Evolutionary conservation across 106 monocot genomes (phyloP).

Genomic region (Amphibolis antarctica): DNA sequence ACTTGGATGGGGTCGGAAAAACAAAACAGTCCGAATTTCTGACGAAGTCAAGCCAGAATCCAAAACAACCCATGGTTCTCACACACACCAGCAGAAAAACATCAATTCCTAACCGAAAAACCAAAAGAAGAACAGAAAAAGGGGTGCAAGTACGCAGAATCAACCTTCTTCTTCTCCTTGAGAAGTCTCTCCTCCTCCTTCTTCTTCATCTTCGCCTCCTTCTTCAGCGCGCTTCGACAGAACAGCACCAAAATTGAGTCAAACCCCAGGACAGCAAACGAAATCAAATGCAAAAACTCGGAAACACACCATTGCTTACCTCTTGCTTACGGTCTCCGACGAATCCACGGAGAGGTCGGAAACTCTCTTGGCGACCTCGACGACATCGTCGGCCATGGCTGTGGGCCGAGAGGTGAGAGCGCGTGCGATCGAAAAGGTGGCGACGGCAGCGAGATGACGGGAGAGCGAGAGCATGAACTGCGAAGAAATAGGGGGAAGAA

Average conservation of each 20-base stretch:
- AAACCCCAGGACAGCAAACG: background rate
- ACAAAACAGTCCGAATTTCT: background rate
- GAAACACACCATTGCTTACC: conserved; percentile 8
- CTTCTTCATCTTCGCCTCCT: conserved; percentile 43
- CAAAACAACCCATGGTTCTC: too few species aligned
- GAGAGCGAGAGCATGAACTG: background rate
- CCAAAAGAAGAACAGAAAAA: background rate
- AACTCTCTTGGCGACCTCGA: conserved; percentile 17
- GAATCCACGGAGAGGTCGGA: conserved; percentile 22
- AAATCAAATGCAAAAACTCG: background rate
- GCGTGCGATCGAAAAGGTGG: background rate
- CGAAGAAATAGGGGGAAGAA: background rate
- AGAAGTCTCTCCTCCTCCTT: conserved; percentile 40
- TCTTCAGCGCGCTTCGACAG: conserved; percentile 35
- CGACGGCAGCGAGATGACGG: background rate
- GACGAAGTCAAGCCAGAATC: background rate
- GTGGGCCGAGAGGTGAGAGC: background rate
- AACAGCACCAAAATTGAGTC: background rate
- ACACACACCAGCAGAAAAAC: background rate
- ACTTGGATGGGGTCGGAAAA: background rate
- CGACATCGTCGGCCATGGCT: conserved; percentile 28
- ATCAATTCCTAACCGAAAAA: background rate
- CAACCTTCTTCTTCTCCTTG: conserved; percentile 51
- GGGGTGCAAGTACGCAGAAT: too few species aligned
- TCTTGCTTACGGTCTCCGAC: conserved; percentile 34